Evolutionary conservation across 1,284 basidiomycete species (phyloP), one percentile per base, ranked within the genome.

Genomic region (Cystobasidium slooffiae): DNA sequence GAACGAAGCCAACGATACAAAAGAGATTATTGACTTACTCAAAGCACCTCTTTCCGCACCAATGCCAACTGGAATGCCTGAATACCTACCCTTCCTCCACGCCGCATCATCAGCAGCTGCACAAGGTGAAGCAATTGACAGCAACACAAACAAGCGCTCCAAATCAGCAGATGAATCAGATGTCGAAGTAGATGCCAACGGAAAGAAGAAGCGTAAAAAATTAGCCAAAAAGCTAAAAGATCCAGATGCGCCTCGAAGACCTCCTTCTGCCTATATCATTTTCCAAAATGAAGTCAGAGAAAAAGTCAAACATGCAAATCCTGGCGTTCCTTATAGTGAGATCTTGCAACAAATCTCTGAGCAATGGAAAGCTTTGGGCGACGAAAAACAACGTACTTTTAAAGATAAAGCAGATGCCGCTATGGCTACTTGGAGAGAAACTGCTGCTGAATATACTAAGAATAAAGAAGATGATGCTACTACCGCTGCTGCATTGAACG

Each of bases 271-370:
- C 20, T 99, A 97, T 85, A 89, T 99, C 81, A 86, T 97, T 79
- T 99, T 91, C 87, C 96, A 97, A 84, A 97, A 97, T 82, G 90
- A 92, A 55, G 87, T 94, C 75, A 90, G 94, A 80, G 88, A 89
- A 76, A 84, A 87, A 77, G 85, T 92, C 79, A 89, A 89, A 84
- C 84, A 84, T 61, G 83, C 86, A 78, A 84, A 91, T 81, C 90
- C 91, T 3, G 83, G 84, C 10, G 83, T 92, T 75, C 83, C 87
- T 53, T 90, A 95, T 81, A 83, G 86, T 69, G 93, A 95, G 76
- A 84, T 96, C 37, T 84, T 95, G 76, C 82, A 82, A 58, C 82
- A 90, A 77, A 91, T 96, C 78, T 86, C 90, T 16, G 87, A 88
- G 76, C 85, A 87, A 77, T 97, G 94, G 94, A 85, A 85, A 62